These are phyloP conservation scores for Oryza glumipatula DNA, from an alignment of 176 grass and related monocot genomes.

Conservation along the genomic window DNA sequence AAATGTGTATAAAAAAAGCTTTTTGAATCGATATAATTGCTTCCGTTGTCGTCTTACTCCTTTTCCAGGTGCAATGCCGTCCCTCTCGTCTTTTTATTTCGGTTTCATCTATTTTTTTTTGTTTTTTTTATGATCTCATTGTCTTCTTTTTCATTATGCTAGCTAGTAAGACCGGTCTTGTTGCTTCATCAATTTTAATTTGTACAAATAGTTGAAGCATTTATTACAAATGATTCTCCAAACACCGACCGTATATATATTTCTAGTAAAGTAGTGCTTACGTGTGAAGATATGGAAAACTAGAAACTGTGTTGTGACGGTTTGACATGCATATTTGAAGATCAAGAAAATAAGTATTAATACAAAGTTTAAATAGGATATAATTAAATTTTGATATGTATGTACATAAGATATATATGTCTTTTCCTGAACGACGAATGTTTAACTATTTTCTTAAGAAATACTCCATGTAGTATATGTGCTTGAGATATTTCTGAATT, in stretches of 20 bases:
- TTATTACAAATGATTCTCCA: background rate
- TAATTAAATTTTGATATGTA: background rate
- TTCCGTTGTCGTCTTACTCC: slow-evolving; percentile 44
- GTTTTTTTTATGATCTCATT: slow-evolving; percentile 46
- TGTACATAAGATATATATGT: background rate
- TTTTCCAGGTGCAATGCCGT: slow-evolving; percentile 55
- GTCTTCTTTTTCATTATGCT: slow-evolving; percentile 36
- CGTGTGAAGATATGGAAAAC: background rate
- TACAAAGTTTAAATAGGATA: background rate
- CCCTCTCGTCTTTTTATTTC: slow-evolving; percentile 49
- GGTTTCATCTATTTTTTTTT: slow-evolving; percentile 46
- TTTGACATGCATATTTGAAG: background rate
- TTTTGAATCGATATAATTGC: slow-evolving; percentile 33
- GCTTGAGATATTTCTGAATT: background rate
- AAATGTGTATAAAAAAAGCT: slow-evolving; percentile 38
- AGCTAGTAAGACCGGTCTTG: slow-evolving; percentile 36
- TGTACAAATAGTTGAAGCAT: slow-evolving; percentile 27
- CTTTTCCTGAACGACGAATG: background rate
- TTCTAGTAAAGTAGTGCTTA: background rate
- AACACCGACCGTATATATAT: background rate
- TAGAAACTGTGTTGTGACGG: background rate
- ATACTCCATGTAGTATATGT: background rate
- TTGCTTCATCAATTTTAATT: slow-evolving; percentile 29
- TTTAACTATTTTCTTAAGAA: background rate
- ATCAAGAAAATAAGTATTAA: background rate